A percentile compares a stretch with the other conserved stretches of the same genome.
These are phyloP conservation scores for Aspergillus bertholletiae DNA, from an alignment of 495 filamentous ascomycete genomes.

Conservation along the genomic window DNA sequence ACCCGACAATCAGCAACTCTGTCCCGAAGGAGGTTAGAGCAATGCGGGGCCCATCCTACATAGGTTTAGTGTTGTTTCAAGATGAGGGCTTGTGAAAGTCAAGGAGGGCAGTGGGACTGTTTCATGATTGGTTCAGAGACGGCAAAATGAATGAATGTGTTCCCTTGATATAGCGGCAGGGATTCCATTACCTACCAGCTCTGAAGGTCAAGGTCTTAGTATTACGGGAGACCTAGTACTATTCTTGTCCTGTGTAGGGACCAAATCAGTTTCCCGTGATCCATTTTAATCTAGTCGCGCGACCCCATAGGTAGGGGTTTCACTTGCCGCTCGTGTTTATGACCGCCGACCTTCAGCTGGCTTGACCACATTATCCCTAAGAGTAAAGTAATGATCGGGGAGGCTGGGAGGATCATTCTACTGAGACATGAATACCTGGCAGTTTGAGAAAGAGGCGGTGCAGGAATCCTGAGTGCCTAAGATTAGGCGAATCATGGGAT, in stretches of 20 bases:
- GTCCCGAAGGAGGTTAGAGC: slow-evolving; percentile 1
- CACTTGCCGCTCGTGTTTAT: neutral
- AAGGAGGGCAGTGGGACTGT: neutral
- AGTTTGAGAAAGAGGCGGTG: neutral
- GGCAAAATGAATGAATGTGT: neutral
- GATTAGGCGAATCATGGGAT: neutral
- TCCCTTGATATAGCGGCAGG: neutral
- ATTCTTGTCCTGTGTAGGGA: neutral
- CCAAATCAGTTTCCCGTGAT: neutral
- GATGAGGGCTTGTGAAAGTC: slow-evolving; percentile 9
- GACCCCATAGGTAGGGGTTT: neutral
- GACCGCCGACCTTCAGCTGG: neutral
- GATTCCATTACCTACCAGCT: too few relatives aligned
- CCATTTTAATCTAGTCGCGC: neutral
- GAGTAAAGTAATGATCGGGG: neutral
- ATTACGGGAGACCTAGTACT: too few relatives aligned
- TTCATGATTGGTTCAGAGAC: neutral
- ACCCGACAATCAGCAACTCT: slow-evolving; percentile 7
- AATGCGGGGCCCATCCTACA: slow-evolving; percentile 6
- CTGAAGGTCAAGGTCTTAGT: too few relatives aligned
- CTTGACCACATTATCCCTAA: neutral
- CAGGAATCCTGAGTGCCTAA: neutral
- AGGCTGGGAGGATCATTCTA: neutral
- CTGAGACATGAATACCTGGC: neutral
- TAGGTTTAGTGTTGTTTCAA: slow-evolving; percentile 16